phyloP scores from a whole-genome alignment of 2,329 filamentous ascomycete genomes.

The Cryoendolithus antarcticus region DNA sequence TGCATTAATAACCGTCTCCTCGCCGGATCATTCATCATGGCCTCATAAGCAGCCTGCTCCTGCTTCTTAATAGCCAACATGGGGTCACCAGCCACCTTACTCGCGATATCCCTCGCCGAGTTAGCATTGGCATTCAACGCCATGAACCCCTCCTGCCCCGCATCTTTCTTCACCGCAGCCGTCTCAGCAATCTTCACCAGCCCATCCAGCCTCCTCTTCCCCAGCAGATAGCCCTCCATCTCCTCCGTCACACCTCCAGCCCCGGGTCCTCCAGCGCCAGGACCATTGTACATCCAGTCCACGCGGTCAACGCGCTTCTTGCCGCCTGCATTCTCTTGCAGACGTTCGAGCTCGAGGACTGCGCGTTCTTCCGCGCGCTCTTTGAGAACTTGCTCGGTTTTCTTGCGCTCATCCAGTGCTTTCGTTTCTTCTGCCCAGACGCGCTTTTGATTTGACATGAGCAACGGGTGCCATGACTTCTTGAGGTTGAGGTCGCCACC shows the following conservation, averaged over 20 bases:
- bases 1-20: slow-evolving; percentile 55
- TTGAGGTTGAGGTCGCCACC: slow-evolving; percentile 93
- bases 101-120: slow-evolving; percentile 63
- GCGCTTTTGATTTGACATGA: slow-evolving; percentile 79
- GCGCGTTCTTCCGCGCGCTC: slow-evolving; percentile 89
- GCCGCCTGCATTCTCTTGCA: slow-evolving; percentile 82
- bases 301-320: slow-evolving; percentile 70
- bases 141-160: slow-evolving; percentile 40
- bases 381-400: slow-evolving; percentile 78
- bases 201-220: slow-evolving; percentile 82
- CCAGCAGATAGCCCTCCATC: slow-evolving; percentile 83
- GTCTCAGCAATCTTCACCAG: slow-evolving; percentile 71
- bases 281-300: slow-evolving; percentile 97
- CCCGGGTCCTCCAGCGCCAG: slow-evolving; percentile 61
- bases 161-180: slow-evolving; percentile 64
- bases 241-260: slow-evolving; percentile 60
- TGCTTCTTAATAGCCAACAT: slow-evolving; percentile 86
- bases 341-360: slow-evolving; percentile 78
- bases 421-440: slow-evolving; percentile 89
- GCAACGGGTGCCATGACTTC: slow-evolving; percentile 79
- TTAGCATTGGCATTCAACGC: slow-evolving; percentile 50
- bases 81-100: slow-evolving; percentile 83
- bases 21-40: slow-evolving; percentile 66
- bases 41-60: slow-evolving; percentile 43
- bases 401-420: slow-evolving; percentile 87